Evolutionary conservation across 768 basidiomycete species (phyloP).

Genomic region (Multifurca ochricompacta): DNA sequence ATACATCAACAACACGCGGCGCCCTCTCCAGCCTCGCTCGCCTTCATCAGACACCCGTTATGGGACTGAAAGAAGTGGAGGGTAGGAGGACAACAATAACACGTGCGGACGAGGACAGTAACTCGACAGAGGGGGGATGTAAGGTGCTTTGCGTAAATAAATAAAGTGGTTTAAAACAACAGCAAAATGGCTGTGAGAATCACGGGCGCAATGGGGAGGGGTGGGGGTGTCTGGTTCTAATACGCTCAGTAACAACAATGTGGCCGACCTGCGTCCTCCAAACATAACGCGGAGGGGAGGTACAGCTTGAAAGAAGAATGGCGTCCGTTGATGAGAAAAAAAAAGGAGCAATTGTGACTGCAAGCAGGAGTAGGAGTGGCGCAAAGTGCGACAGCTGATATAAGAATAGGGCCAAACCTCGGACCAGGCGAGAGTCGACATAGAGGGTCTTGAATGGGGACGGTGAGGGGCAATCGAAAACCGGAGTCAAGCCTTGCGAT

Average conservation of each 20-base stretch:
- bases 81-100: constrained; percentile 60
- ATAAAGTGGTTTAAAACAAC: constrained; percentile 17
- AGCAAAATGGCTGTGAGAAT: constrained; percentile 16
- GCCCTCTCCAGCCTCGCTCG: constrained; percentile 67
- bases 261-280: constrained; percentile 3
- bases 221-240: constrained; percentile 16
- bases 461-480: constrained; percentile 9
- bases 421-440: constrained; percentile 18
- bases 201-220: constrained; percentile 26
- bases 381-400: constrained; percentile 14
- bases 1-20: constrained; percentile 36
- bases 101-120: constrained; percentile 16
- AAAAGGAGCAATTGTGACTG: constrained; percentile 29
- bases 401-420: constrained; percentile 14
- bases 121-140: constrained; percentile 15
- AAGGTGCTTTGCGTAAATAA: constrained; percentile 16
- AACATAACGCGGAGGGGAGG: constrained; percentile 16
- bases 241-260: constrained; percentile 12
- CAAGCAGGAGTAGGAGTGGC: constrained; percentile 25
- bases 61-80: constrained; percentile 42
- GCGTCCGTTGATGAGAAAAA: constrained; percentile 61
- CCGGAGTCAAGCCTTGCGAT: constrained; percentile 6
- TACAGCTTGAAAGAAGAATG: constrained; percentile 51
- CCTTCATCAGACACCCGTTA: constrained; percentile 37
- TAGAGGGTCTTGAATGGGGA: constrained; percentile 11